Conservation (phyloP, 192 early-diverging fungal genomes). For the Coemansia sp. region DNA sequence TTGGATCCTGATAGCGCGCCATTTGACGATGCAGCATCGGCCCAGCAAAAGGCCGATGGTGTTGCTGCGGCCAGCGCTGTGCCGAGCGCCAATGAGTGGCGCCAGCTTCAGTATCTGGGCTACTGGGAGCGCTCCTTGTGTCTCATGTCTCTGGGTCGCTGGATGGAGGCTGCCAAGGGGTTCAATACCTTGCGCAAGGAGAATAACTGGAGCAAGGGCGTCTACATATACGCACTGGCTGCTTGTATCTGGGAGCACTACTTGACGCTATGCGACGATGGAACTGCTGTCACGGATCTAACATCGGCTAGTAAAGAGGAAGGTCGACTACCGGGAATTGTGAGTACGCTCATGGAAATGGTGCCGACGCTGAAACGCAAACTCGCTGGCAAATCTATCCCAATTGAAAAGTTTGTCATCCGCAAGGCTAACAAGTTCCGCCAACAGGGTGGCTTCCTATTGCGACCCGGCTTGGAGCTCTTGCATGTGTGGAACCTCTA, state of each 20-base stretch:
- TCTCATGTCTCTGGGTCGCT: constrained; percentile 62
- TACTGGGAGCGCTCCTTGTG: constrained; percentile 78
- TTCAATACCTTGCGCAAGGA: constrained; percentile 69
- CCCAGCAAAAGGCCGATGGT: not conserved
- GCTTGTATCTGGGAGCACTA: constrained; percentile 60
- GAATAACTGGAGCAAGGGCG: constrained; percentile 82
- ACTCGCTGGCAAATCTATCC: constrained; percentile 82
- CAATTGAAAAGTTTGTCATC: constrained; percentile 84
- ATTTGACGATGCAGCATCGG: not conserved
- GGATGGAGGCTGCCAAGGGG: constrained; percentile 58
- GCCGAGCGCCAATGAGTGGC: constrained; percentile 55
- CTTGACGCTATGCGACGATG: constrained; percentile 9
- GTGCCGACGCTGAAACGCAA: constrained; percentile 69
- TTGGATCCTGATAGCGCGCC: constrained; percentile 55
- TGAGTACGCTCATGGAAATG: constrained; percentile 60
- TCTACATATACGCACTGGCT: constrained; percentile 73
- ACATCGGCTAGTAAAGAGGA: constrained; percentile 12
- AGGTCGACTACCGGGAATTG: constrained; percentile 45
- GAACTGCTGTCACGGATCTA: not conserved
- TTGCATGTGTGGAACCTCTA: constrained; percentile 70
- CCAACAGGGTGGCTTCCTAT: constrained; percentile 62
- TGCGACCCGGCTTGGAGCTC: constrained; percentile 78
- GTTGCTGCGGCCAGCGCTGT: not conserved
- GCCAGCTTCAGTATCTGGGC: constrained; percentile 75
- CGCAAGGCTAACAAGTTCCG: constrained; percentile 78